These are phyloP conservation scores for Orbilia oligospora DNA, from an alignment of 2,329 filamentous ascomycete species.

Conservation along the genomic window DNA sequence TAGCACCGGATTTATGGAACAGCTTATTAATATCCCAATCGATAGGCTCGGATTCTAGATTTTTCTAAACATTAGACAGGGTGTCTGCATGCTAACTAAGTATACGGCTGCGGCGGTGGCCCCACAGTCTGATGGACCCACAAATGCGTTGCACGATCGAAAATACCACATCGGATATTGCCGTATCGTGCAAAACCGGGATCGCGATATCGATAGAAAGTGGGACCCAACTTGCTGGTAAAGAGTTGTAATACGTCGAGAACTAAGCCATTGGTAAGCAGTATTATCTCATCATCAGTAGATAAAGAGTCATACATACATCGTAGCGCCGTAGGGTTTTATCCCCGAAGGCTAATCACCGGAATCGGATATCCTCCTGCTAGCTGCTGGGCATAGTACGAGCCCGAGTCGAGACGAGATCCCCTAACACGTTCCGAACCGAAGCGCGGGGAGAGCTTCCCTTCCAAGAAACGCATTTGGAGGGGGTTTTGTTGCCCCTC, in stretches of 20 bases:
- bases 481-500: slow-evolving; percentile 44
- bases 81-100: too few relatives aligned
- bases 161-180: slow-evolving; percentile 23
- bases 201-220: background rate
- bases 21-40: slow-evolving; percentile 1
- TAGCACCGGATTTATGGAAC: background rate
- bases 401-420: background rate
- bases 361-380: slow-evolving; percentile 9
- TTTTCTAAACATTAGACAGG: too few relatives aligned
- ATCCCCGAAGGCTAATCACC: slow-evolving; percentile 6
- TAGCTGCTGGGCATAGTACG: slow-evolving; percentile 33
- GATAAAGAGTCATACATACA: slow-evolving; percentile 26
- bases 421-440: slow-evolving; percentile 41
- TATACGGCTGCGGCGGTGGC: background rate
- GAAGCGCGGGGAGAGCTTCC: slow-evolving; percentile 51
- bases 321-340: slow-evolving; percentile 9
- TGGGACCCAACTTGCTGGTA: too few relatives aligned
- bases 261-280: slow-evolving; percentile 15
- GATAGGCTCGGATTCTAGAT: background rate
- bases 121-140: background rate
- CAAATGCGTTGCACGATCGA: slow-evolving; percentile 13
- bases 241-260: background rate
- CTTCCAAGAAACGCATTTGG: slow-evolving; percentile 19
- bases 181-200: slow-evolving; percentile 24
- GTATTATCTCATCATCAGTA: slow-evolving; percentile 3